phyloP scores from a whole-genome alignment of 2,329 filamentous ascomycete genomes.

The Mariannaea elegans region DNA sequence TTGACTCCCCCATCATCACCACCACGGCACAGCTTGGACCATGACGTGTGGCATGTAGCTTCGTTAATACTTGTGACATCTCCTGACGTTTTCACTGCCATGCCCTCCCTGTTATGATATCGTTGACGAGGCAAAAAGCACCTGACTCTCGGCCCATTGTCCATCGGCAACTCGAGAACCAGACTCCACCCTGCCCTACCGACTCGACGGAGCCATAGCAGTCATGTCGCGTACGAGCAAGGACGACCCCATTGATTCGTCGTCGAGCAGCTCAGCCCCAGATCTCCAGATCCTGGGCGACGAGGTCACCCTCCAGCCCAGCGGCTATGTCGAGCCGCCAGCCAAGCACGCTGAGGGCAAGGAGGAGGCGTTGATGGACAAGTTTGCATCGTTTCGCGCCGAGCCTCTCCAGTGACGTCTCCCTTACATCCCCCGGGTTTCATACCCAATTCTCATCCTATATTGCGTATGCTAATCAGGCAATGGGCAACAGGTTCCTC shows the following conservation, averaged over 20 bases:
- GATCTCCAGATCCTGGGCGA: conserved; percentile 81
- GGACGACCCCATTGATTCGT: conserved; percentile 42
- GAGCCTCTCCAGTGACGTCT: conserved; percentile 66
- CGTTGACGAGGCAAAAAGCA: conserved; percentile 24
- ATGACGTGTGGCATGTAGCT: conserved; percentile 10
- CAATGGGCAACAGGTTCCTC: conserved; percentile 71
- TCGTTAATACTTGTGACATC: conserved; percentile 6
- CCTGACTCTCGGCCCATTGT: conserved; percentile 20
- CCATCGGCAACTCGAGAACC: conserved; percentile 11
- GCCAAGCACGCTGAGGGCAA: conserved; percentile 55
- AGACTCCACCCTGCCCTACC: conserved; percentile 10
- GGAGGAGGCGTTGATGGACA: conserved; percentile 78
- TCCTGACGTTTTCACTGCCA: conserved; percentile 19
- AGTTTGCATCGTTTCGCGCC: conserved; percentile 86
- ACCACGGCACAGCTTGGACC: conserved; percentile 17
- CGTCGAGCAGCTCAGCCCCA: conserved; percentile 63
- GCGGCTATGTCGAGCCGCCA: conserved; percentile 68
- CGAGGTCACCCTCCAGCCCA: conserved; percentile 77
- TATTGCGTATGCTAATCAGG: conserved; percentile 19
- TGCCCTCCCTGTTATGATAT: conserved; percentile 31
- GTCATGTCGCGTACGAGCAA: conserved; percentile 42
- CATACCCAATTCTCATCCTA: not conserved
- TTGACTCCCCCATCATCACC: conserved; percentile 11
- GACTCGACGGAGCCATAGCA: conserved; percentile 10
- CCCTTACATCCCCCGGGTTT: not conserved